Conservation (phyloP, 2,329 filamentous ascomycete species). For the Ophiocordyceps robertsii region DNA sequence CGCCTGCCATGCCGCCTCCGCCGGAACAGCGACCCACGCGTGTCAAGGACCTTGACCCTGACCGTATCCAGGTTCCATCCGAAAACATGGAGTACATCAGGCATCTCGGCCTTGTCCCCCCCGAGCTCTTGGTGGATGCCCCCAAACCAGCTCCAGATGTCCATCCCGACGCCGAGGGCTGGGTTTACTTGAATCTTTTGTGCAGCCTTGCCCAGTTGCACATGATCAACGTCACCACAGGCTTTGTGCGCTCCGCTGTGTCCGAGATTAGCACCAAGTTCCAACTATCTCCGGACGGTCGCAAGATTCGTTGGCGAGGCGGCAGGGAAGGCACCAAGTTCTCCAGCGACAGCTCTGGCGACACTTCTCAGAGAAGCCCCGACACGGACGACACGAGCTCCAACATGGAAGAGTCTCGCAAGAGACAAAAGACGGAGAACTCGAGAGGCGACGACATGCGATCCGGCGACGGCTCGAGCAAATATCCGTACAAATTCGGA, state of each 20-base stretch:
- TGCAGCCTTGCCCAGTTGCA: slow-evolving; percentile 75
- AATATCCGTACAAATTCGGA: slow-evolving; percentile 25
- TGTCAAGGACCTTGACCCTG: slow-evolving; percentile 63
- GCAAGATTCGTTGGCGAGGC: slow-evolving; percentile 69
- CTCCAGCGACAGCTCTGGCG: slow-evolving; percentile 47
- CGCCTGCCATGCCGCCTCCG: slow-evolving; percentile 19
- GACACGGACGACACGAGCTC: slow-evolving; percentile 36
- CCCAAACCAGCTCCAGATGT: slow-evolving; percentile 28
- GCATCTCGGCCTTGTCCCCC: slow-evolving; percentile 54
- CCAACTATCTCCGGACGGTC: slow-evolving; percentile 63
- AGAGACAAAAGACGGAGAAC: slow-evolving; percentile 29
- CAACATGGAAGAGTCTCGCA: slow-evolving; percentile 27
- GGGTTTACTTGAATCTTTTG: slow-evolving; percentile 72
- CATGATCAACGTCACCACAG: slow-evolving; percentile 68
- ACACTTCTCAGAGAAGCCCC: slow-evolving; percentile 30
- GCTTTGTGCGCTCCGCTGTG: slow-evolving; percentile 63
- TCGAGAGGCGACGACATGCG: slow-evolving; percentile 19
- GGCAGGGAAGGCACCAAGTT: slow-evolving; percentile 50
- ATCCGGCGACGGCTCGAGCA: slow-evolving; percentile 18
- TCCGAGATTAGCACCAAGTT: slow-evolving; percentile 59
- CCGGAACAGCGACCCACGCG: slow-evolving; percentile 66
- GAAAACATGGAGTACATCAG: slow-evolving; percentile 74
- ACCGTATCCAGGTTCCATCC: slow-evolving; percentile 58
- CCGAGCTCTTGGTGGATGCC: slow-evolving; percentile 33
- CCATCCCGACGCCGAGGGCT: slow-evolving; percentile 53